A percentile compares a stretch with the other conserved stretches of the same genome.
phyloP scores from a whole-genome alignment of 2,329 filamentous ascomycete genomes.

The Arthrobotrys conoides region DNA sequence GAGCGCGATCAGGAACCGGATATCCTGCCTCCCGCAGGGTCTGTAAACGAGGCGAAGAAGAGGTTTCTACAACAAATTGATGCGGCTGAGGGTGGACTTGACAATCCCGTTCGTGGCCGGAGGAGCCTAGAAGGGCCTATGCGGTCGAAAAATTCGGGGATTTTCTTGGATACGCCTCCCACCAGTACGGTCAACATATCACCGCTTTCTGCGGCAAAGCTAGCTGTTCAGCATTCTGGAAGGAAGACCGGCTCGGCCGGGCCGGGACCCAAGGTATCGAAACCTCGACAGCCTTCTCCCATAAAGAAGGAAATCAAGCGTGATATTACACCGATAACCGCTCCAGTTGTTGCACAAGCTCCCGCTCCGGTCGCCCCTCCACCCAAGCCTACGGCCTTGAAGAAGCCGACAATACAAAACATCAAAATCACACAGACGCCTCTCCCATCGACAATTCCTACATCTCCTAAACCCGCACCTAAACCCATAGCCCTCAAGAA shows the following conservation, averaged over 20 bases:
- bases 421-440: constrained; percentile 36
- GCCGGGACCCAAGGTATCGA: constrained; percentile 26
- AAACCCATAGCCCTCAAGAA: constrained; percentile 40
- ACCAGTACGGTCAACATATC: constrained; percentile 55
- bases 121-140: constrained; percentile 45
- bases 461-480: constrained; percentile 37
- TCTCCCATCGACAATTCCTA: constrained; percentile 3
- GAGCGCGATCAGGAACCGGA: constrained; percentile 58
- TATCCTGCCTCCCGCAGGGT: constrained; percentile 49
- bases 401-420: constrained; percentile 52
- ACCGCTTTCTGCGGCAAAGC: constrained; percentile 52
- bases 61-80: constrained; percentile 40
- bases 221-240: constrained; percentile 58
- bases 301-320: constrained; percentile 53
- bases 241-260: constrained; percentile 42
- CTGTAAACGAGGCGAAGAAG: constrained; percentile 54
- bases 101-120: constrained; percentile 42
- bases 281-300: constrained; percentile 53
- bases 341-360: background rate
- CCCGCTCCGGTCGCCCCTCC: constrained; percentile 32
- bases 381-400: constrained; percentile 46
- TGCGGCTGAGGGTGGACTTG: constrained; percentile 29
- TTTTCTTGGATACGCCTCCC: constrained; percentile 45
- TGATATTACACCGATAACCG: constrained; percentile 22
- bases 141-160: constrained; percentile 52